phyloP scores from a whole-genome alignment of 2,329 filamentous ascomycete genomes.

The Calonectria honghensis region DNA sequence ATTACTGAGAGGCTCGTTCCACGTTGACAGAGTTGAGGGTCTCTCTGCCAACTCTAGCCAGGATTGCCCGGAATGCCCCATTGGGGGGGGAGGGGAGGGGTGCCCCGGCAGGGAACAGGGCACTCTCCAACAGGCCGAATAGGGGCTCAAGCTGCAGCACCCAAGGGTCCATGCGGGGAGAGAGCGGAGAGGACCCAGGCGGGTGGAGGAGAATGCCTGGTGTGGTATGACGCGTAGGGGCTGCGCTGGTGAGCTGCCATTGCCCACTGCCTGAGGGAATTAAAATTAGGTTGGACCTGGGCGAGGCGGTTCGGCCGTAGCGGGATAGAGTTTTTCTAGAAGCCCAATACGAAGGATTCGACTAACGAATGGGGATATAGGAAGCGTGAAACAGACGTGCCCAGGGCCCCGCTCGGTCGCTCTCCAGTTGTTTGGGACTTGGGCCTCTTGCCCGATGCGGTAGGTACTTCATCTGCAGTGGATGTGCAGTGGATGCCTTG shows the following conservation, averaged over 20 bases:
- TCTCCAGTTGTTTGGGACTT: conserved; percentile 1
- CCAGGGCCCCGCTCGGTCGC: neutral
- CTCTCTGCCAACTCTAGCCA: conserved; percentile 1
- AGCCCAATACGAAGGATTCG: conserved; percentile 23
- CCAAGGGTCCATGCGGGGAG: conserved; percentile 22
- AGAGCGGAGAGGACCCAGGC: conserved; percentile 20
- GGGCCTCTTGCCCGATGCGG: conserved; percentile 1
- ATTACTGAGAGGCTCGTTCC: conserved; percentile 11
- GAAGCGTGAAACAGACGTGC: conserved; percentile 16
- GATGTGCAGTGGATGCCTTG: conserved; percentile 16
- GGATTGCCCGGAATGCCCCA: conserved; percentile 7
- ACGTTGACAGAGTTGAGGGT: conserved; percentile 22
- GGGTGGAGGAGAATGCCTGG: neutral
- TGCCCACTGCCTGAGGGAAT: conserved; percentile 22
- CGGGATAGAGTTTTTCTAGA: conserved; percentile 31
- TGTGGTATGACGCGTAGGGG: conserved; percentile 22
- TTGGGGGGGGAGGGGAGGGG: neutral
- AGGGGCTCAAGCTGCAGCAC: conserved; percentile 7
- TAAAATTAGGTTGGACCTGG: conserved; percentile 21
- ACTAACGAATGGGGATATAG: conserved; percentile 18
- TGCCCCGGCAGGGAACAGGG: neutral
- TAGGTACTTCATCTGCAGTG: conserved; percentile 13
- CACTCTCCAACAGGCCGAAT: conserved; percentile 1
- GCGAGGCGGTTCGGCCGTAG: conserved; percentile 17
- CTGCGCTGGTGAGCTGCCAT: neutral